Conservation (phyloP, 2,329 filamentous ascomycete genomes). For the Ceratocystis variospora region DNA sequence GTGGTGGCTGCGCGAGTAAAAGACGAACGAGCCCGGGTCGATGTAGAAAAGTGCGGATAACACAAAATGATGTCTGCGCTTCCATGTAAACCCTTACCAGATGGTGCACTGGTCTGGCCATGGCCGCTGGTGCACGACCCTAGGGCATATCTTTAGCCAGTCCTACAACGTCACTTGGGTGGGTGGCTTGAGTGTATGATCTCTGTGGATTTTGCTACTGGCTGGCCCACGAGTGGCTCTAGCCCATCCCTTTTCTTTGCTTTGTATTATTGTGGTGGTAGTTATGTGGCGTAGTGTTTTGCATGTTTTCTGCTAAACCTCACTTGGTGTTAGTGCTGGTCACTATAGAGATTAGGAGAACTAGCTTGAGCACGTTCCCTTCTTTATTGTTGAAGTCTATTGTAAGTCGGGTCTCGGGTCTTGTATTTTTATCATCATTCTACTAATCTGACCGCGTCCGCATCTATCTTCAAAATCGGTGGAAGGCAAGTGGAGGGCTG, state of each 20-base stretch:
- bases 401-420: background rate
- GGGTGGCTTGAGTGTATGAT: too few species aligned
- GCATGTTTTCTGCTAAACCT: background rate
- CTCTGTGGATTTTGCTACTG: too few species aligned
- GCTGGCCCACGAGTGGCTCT: too few species aligned
- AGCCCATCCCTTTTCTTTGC: background rate
- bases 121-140: too few species aligned
- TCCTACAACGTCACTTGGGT: too few species aligned
- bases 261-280: too few species aligned
- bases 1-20: background rate
- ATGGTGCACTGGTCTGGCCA: too few species aligned
- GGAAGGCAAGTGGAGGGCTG: background rate
- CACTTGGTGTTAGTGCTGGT: constrained; percentile 5
- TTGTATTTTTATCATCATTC: background rate
- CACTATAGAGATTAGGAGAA: background rate
- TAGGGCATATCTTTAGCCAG: too few species aligned
- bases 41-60: too few species aligned
- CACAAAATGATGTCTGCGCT: too few species aligned
- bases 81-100: too few species aligned
- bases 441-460: background rate
- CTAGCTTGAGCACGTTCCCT: constrained; percentile 1
- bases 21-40: too few species aligned
- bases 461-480: background rate
- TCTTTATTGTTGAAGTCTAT: background rate
- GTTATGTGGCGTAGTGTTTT: background rate